A percentile compares a stretch with the other conserved stretches of the same genome.
Evolutionary conservation across 2,329 filamentous ascomycete species (phyloP).

Genomic region (Alternaria gansuensis): DNA sequence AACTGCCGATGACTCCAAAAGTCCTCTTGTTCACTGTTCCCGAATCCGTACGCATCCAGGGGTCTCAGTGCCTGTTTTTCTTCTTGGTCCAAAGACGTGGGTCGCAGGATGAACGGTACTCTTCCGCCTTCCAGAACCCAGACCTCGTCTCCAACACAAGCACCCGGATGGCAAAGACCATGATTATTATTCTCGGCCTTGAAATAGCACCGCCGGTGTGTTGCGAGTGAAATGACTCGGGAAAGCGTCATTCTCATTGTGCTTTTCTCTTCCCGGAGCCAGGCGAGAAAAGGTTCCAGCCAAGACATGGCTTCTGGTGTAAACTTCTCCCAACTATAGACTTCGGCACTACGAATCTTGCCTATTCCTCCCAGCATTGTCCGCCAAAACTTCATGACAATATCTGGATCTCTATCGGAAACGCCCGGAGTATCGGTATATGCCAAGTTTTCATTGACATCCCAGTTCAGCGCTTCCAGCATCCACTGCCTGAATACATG

Average conservation of each 20-base stretch:
- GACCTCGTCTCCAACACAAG: not conserved
- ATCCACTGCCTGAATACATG: not conserved
- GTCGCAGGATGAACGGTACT: not conserved
- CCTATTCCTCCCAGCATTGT: not conserved
- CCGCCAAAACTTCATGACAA: not conserved
- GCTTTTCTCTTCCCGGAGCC: not conserved
- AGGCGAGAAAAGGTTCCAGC: not conserved
- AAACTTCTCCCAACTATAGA: not conserved
- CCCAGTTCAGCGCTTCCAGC: not conserved
- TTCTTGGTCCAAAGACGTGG: not conserved
- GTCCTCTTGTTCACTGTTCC: not conserved
- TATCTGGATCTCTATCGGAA: not conserved
- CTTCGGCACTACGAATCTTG: not conserved
- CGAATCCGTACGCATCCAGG: not conserved
- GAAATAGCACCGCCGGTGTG: not conserved
- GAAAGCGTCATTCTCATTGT: not conserved
- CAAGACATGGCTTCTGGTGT: not conserved
- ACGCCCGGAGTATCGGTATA: not conserved
- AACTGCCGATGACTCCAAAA: fast-evolving
- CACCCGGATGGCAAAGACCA: not conserved
- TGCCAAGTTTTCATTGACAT: not conserved
- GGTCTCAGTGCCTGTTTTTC: not conserved
- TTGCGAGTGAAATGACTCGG: not conserved
- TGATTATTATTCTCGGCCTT: not conserved
- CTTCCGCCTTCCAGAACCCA: not conserved